Conservation (phyloP, 2,329 filamentous ascomycete species). For the Colletotrichum higginsianum region DNA sequence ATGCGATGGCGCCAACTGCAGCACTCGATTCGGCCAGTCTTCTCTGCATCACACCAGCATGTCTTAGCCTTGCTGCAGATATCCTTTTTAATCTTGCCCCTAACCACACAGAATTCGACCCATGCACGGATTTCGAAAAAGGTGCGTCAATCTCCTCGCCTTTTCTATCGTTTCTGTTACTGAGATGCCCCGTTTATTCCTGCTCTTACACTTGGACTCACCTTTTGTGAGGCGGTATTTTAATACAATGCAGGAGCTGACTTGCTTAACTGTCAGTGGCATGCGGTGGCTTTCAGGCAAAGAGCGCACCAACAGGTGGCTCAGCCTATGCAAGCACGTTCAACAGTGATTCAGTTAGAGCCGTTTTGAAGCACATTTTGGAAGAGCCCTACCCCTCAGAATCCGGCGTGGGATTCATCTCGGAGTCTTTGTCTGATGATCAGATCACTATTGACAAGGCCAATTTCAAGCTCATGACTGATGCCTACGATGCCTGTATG, state of each 20-base stretch:
- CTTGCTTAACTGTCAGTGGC: slow-evolving; percentile 55
- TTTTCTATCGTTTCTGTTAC: not conserved
- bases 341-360: slow-evolving; percentile 72
- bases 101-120: slow-evolving; percentile 73
- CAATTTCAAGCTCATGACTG: slow-evolving; percentile 77
- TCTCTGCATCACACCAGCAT: slow-evolving; percentile 47
- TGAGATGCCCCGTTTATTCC: too few species aligned
- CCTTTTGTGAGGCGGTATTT: not conserved
- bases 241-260: not conserved
- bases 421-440: slow-evolving; percentile 49
- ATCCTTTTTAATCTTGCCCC: slow-evolving; percentile 47
- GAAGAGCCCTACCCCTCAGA: slow-evolving; percentile 67
- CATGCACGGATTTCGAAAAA: slow-evolving; percentile 78
- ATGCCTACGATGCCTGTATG: slow-evolving; percentile 76
- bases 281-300: slow-evolving; percentile 76
- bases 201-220: too few species aligned
- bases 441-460: slow-evolving; percentile 64
- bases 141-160: slow-evolving; percentile 41
- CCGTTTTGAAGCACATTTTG: slow-evolving; percentile 72
- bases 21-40: not conserved
- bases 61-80: slow-evolving; percentile 48
- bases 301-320: slow-evolving; percentile 75
- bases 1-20: not conserved
- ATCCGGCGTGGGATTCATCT: slow-evolving; percentile 50
- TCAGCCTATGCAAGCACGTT: slow-evolving; percentile 70